A percentile compares a stretch with the other conserved stretches of the same genome.
Evolutionary conservation across 169 alveolate genomes (phyloP).

Genomic region (Eimeria praecox): DNA sequence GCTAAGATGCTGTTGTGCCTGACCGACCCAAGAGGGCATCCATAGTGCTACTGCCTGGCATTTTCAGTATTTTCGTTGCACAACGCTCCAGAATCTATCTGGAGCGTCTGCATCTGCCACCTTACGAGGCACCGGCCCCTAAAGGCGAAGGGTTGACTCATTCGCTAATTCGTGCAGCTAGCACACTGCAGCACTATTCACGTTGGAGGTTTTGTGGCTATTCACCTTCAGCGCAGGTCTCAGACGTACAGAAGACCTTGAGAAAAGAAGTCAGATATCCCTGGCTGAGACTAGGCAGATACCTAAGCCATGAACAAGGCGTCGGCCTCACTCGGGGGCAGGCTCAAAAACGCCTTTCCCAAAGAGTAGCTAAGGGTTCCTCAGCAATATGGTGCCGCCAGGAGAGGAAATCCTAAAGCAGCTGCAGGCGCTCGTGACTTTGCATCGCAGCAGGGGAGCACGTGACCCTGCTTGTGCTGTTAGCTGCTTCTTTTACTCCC

Average conservation of each 20-base stretch:
- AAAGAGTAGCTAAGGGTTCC: not conserved
- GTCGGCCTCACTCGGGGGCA: no score
- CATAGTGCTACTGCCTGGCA: no score
- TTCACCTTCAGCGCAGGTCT: not conserved
- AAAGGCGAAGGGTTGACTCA: not conserved
- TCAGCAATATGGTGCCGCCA: not conserved
- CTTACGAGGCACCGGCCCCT: not conserved
- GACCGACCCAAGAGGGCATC: no score
- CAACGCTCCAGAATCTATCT: no score
- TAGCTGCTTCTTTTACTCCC: conserved; percentile 43
- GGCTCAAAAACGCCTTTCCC: no score
- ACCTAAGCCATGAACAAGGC: not conserved
- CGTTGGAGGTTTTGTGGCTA: not conserved
- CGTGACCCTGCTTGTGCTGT: conserved; percentile 11
- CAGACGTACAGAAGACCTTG: not conserved
- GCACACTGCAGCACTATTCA: conserved; percentile 6
- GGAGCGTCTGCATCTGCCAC: no score
- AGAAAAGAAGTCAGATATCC: no score
- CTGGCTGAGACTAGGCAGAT: not conserved
- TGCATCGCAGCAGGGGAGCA: conserved; percentile 35
- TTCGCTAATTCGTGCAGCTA: conserved; percentile 5
- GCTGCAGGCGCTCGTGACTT: conserved; percentile 15
- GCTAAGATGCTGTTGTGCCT: no score
- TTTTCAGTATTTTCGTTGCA: no score
- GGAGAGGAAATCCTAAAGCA: conserved; percentile 13